Evolutionary conservation across 176 grass and related monocot species (phyloP), one percentile per base, ranked within the genome.

Genomic region (Eleusine coracana): DNA sequence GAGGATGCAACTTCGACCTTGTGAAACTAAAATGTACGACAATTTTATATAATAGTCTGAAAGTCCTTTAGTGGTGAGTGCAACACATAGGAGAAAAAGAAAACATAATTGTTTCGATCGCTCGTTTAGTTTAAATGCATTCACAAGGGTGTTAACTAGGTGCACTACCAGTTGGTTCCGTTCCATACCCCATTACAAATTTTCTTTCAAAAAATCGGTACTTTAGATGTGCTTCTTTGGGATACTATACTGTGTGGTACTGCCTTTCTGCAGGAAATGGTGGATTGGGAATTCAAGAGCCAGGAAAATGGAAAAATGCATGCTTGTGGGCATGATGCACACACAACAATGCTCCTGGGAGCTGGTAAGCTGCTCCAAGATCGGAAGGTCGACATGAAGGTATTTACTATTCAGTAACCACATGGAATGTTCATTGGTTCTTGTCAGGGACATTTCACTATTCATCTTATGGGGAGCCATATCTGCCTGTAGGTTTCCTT

Each of bases 241-340:
- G 23, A 1, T 59, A 23, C 7, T n/a, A n/a, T 56, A 18, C 25
- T 45, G 1, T 10, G 20, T n/a, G 6, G 6, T 34, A 50, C 44
- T n/a, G 2, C 23, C 3, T 20, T 55, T 55, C 63, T 67, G 27
- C 51, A 97, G 94, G 94, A 97, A 79, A 12, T 94, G 63, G 88
- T 94, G 10, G 94, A 92, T 2, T 97, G 90, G 92, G 92, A 97
- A 49, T 67, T 92, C 79, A 94, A 83, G 90, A 97, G 94, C 80
- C 87, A 89, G 38, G 80, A 88, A 73, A 40, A 40, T 38, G 94
- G 94, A 11, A 78, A 88, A 59, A 97, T 94, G 94, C 92, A 97
- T 77, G 92, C 59, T 13, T 97, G 94, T 2, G 92, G 94, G 28
- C 92, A 97, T 62, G 94, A 97, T 60, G 89, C 79, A 55, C 94